phyloP scores from a whole-genome alignment of 2,329 filamentous ascomycete species.

The Botrytis aclada region DNA sequence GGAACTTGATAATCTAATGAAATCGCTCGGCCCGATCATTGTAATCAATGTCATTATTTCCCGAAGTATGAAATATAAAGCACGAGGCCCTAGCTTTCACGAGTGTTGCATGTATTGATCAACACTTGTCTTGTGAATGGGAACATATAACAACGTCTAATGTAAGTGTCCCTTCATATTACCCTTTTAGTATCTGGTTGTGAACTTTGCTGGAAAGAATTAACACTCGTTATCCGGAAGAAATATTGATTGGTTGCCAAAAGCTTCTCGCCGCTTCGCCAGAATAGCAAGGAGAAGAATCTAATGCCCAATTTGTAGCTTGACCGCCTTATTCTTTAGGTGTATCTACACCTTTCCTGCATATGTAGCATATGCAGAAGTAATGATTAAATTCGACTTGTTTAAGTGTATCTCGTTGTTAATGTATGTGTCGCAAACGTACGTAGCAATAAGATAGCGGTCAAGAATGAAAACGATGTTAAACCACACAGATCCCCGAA shows the following conservation, averaged over 20 bases:
- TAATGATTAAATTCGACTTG: constrained; percentile 23
- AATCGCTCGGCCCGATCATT: constrained; percentile 1
- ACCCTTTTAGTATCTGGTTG: neutral
- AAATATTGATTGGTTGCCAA: neutral
- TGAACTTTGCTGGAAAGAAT: neutral
- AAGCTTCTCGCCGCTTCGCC: neutral
- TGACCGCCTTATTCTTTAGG: constrained; percentile 21
- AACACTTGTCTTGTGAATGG: neutral
- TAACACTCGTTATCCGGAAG: neutral
- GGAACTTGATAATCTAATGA: constrained; percentile 16
- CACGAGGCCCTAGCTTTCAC: neutral
- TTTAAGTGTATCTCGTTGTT: constrained; percentile 27
- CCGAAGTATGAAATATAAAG: neutral
- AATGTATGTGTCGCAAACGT: constrained; percentile 29
- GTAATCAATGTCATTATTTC: neutral
- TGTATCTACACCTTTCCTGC: constrained; percentile 24
- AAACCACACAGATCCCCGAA: constrained; percentile 35
- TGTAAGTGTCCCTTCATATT: neutral
- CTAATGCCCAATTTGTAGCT: neutral
- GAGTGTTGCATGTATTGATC: neutral
- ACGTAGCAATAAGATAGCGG: constrained; percentile 30
- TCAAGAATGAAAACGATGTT: constrained; percentile 35
- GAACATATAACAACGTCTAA: neutral
- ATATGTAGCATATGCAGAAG: constrained; percentile 25
- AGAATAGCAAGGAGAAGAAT: neutral